phyloP scores from a whole-genome alignment of 495 filamentous ascomycete genomes.

The Lasiosphaeria hispida region DNA sequence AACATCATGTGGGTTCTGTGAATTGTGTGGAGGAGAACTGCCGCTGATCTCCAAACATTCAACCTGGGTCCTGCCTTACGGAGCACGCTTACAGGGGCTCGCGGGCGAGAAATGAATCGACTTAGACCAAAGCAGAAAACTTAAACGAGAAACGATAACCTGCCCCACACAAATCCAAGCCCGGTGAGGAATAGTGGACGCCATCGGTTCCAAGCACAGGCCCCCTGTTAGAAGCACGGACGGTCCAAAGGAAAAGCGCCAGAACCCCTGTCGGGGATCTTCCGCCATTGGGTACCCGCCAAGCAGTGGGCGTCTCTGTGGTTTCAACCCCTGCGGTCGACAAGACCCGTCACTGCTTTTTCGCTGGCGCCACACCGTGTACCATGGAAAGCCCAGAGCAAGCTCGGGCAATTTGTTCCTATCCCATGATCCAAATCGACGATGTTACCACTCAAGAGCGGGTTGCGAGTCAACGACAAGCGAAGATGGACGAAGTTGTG shows the following conservation, averaged over 20 bases:
- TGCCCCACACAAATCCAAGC: slow-evolving; percentile 1
- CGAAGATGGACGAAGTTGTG: too few species aligned
- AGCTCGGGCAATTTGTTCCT: too few species aligned
- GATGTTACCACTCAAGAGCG: too few species aligned
- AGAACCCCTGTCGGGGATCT: slow-evolving; percentile 7
- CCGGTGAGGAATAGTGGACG: slow-evolving; percentile 6
- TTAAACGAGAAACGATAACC: background rate
- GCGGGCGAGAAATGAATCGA: background rate
- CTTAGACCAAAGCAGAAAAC: slow-evolving; percentile 9
- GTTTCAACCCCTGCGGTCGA: background rate
- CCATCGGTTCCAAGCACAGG: background rate
- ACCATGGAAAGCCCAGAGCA: too few species aligned
- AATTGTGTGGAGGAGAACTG: background rate
- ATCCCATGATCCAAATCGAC: too few species aligned
- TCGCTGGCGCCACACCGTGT: too few species aligned
- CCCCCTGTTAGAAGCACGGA: slow-evolving; percentile 2
- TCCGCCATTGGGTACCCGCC: slow-evolving; percentile 7
- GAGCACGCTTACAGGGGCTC: background rate
- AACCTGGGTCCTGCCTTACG: background rate
- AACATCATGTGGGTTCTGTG: too few species aligned
- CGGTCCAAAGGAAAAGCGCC: background rate
- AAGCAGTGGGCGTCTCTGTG: background rate
- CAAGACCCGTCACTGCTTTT: background rate
- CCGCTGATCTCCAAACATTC: slow-evolving; percentile 1
- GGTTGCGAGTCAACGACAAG: too few species aligned